phyloP scores from a whole-genome alignment of 129 eudicot species.

The Centaurea solstitialis region DNA sequence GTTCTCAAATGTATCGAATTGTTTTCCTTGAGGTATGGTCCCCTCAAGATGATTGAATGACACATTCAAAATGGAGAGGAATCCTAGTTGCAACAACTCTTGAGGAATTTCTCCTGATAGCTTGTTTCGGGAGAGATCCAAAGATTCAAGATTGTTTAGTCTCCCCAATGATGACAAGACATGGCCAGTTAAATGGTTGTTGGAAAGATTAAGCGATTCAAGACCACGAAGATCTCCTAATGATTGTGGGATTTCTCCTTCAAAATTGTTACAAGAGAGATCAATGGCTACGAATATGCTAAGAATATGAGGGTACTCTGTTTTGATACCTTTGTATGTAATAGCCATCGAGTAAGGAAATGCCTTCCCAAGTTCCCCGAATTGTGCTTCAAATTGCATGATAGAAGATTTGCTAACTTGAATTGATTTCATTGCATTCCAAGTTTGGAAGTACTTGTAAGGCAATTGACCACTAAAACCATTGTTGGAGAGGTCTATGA shows the following conservation, averaged over 20 bases:
- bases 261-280: not conserved
- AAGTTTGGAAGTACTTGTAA: not conserved
- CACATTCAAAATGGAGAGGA: slow-evolving; percentile 2
- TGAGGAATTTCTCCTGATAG: slow-evolving; percentile 25
- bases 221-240: slow-evolving; percentile 6
- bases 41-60: slow-evolving; percentile 7
- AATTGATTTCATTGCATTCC: slow-evolving; percentile 21
- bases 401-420: not conserved
- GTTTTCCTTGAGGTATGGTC: not conserved
- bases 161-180: not conserved
- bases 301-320: not conserved
- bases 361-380: no score
- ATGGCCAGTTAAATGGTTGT: not conserved
- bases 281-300: slow-evolving; percentile 7
- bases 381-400: not conserved
- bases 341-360: not conserved
- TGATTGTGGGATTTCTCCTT: slow-evolving; percentile 13
- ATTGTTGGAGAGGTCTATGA: slow-evolving; percentile 42
- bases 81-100: not conserved
- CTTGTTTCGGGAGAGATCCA: not conserved
- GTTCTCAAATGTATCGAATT: not conserved
- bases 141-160: slow-evolving; percentile 4
- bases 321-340: not conserved
- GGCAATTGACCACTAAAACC: slow-evolving; percentile 28
- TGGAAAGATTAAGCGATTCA: slow-evolving; percentile 14